Conservation (phyloP, 2,329 filamentous ascomycete species). For the Nigrospora sphaerica region DNA sequence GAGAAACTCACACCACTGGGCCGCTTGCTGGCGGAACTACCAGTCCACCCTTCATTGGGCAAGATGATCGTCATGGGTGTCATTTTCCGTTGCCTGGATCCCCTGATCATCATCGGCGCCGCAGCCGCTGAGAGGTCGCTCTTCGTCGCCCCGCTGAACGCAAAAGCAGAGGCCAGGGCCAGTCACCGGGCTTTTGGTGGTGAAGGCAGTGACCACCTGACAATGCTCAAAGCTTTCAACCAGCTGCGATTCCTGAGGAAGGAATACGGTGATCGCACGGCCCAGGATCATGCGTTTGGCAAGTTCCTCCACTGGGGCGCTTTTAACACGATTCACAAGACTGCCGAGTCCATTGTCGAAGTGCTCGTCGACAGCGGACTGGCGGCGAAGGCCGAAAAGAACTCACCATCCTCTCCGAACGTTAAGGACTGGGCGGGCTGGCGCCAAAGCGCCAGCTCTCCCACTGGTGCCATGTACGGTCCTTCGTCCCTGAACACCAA, state of each 20-base stretch:
- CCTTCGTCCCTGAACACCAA: constrained; percentile 32
- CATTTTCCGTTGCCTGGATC: constrained; percentile 43
- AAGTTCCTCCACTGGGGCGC: constrained; percentile 17
- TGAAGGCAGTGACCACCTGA: constrained; percentile 12
- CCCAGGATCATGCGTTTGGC: constrained; percentile 1
- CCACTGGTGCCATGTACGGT: constrained; percentile 25
- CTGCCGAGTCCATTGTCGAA: neutral
- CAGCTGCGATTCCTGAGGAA: neutral
- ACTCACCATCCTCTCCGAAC: neutral
- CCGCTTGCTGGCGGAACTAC: constrained; percentile 30
- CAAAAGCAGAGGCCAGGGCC: neutral
- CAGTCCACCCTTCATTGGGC: constrained; percentile 34
- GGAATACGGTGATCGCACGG: neutral
- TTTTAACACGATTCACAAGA: neutral
- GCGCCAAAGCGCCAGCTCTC: neutral
- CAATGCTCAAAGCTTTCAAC: constrained; percentile 23
- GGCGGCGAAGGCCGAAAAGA: constrained; percentile 20
- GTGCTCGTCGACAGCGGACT: constrained; percentile 23
- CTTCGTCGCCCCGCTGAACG: neutral
- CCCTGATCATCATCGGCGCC: constrained; percentile 34
- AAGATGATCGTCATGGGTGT: constrained; percentile 43
- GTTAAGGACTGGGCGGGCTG: too few relatives aligned
- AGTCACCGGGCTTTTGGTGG: neutral
- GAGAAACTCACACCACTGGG: constrained; percentile 38
- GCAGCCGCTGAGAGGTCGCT: constrained; percentile 2